Evolutionary conservation across 2,329 filamentous ascomycete species (phyloP).

Genomic region (Diaporthe citriasiana): DNA sequence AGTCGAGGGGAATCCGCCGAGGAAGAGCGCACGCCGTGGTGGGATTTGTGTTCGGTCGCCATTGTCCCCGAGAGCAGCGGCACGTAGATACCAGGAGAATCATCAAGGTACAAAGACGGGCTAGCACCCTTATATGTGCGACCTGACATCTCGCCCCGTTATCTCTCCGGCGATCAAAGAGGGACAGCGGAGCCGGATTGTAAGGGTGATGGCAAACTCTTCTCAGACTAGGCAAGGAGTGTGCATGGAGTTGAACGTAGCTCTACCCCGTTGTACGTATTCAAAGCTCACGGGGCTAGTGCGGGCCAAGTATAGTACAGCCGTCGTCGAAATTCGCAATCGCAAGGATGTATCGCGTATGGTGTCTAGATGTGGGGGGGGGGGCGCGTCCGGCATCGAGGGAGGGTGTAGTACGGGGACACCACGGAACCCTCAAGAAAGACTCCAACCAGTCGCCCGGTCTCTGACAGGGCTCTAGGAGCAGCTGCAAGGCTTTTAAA

Average conservation of each 20-base stretch:
- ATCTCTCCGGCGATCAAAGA: slow-evolving; percentile 16
- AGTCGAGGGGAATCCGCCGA: slow-evolving; percentile 8
- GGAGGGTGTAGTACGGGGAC: not conserved
- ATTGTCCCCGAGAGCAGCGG: slow-evolving; percentile 40
- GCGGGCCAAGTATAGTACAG: slow-evolving; percentile 26
- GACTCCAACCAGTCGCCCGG: not conserved
- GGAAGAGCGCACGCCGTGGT: slow-evolving; percentile 29
- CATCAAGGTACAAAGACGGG: slow-evolving; percentile 4
- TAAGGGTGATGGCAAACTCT: slow-evolving; percentile 31
- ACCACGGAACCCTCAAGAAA: not conserved
- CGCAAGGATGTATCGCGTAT: slow-evolving; percentile 30
- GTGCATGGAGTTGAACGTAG: slow-evolving; percentile 23
- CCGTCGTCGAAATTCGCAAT: slow-evolving; percentile 24
- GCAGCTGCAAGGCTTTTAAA: slow-evolving; percentile 11
- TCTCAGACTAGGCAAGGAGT: slow-evolving; percentile 29
- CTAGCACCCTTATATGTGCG: slow-evolving; percentile 26
- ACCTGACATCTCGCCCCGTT: slow-evolving; percentile 6
- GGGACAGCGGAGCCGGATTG: slow-evolving; percentile 20
- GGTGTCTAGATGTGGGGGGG: slow-evolving; percentile 20
- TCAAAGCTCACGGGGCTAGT: slow-evolving; percentile 2
- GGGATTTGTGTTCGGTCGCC: slow-evolving; percentile 35
- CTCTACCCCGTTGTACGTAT: slow-evolving; percentile 21
- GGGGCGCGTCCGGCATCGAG: slow-evolving; percentile 11
- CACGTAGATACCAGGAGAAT: slow-evolving; percentile 14
- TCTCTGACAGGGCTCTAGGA: not conserved